These are phyloP conservation scores for Psidium guajava DNA, from an alignment of 345 rosid species.

Conservation along the genomic window DNA sequence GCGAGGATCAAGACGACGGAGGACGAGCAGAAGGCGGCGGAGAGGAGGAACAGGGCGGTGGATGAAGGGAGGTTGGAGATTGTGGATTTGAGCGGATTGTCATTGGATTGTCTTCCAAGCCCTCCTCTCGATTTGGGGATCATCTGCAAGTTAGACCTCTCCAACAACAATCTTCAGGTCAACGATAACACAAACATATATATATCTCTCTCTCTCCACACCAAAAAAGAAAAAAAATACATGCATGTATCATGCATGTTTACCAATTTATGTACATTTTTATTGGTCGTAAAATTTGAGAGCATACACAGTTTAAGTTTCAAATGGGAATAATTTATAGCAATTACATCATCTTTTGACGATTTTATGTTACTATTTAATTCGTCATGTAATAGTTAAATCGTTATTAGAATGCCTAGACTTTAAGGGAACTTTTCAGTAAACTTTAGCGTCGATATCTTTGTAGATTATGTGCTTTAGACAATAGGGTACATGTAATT, in stretches of 20 bases:
- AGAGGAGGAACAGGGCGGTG: neutral
- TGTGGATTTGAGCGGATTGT: conserved; percentile 64
- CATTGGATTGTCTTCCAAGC: conserved; percentile 45
- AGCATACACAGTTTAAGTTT: neutral
- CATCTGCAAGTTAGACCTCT: conserved; percentile 72
- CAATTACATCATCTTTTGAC: neutral
- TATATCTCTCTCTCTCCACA: neutral
- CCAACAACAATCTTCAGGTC: conserved; percentile 88
- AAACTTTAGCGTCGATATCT: neutral
- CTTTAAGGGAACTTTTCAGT: neutral
- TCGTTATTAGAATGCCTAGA: neutral
- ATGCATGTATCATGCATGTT: neutral
- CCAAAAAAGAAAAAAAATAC: neutral
- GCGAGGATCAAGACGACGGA: neutral
- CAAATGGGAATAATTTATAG: neutral
- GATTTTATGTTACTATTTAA: neutral
- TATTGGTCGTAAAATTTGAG: neutral
- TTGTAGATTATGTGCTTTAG: neutral
- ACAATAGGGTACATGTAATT: neutral
- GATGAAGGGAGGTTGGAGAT: conserved; percentile 28
- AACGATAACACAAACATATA: neutral
- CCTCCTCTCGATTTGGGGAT: conserved; percentile 50
- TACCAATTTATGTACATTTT: neutral
- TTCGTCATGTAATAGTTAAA: neutral
- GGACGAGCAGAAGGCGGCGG: neutral